Evolutionary conservation across 1,284 basidiomycete genomes (phyloP).

Genomic region (Inonotus hispidus): DNA sequence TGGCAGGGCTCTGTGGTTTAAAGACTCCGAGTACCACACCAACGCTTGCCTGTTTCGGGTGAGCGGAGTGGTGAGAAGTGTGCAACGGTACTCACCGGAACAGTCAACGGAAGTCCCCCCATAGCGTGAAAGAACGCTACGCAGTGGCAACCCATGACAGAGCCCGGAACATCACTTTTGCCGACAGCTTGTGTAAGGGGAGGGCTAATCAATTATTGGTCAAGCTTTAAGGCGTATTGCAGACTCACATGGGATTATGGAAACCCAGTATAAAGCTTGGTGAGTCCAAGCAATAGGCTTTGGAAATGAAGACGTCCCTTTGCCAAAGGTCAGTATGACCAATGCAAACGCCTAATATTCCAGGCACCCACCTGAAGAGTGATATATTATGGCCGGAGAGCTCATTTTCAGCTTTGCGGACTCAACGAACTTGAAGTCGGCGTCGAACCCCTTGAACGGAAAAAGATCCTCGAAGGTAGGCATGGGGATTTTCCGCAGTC

Average conservation of each 20-base stretch:
- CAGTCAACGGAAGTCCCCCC: conserved; percentile 4
- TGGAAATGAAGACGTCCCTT: conserved; percentile 19
- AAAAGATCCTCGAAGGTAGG: conserved; percentile 18
- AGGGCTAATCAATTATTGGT: neutral
- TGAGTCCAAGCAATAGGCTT: conserved; percentile 15
- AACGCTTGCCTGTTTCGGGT: neutral
- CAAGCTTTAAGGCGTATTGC: too few species aligned
- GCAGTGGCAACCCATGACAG: conserved; percentile 11
- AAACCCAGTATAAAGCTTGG: neutral
- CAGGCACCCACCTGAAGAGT: conserved; percentile 16
- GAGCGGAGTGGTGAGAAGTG: neutral
- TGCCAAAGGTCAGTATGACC: neutral
- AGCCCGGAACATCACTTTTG: conserved; percentile 10
- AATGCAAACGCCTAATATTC: neutral
- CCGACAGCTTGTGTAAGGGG: conserved; percentile 1
- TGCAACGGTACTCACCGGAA: conserved; percentile 3
- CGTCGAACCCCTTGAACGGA: neutral
- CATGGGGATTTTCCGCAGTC: neutral
- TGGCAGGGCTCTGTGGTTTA: conserved; percentile 14
- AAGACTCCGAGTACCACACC: conserved; percentile 13
- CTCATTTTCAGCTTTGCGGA: conserved; percentile 9
- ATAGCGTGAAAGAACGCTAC: conserved; percentile 19
- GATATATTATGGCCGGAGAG: conserved; percentile 12
- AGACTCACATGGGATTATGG: conserved; percentile 7
- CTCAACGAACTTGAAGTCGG: neutral